Conservation (phyloP, 2,329 filamentous ascomycete genomes). For the Diaporthe sp. region DNA sequence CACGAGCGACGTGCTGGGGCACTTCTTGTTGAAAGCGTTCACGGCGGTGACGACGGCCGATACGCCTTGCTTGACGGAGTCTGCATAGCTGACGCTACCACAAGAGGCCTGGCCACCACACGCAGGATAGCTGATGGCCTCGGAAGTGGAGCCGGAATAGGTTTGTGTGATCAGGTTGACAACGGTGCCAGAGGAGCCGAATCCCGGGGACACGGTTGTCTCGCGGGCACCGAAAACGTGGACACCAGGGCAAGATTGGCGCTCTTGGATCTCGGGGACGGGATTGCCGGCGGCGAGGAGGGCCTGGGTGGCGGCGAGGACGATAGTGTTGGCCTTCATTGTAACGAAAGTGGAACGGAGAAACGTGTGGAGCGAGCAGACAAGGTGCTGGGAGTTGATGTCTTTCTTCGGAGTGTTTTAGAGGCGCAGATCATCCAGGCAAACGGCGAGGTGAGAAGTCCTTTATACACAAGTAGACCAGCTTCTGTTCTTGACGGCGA, state of each 20-base stretch:
- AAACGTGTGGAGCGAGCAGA: not conserved
- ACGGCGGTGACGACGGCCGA: constrained; percentile 66
- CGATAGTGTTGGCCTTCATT: constrained; percentile 35
- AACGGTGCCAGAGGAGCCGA: constrained; percentile 54
- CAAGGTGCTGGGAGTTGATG: not conserved
- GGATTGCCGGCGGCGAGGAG: constrained; percentile 35
- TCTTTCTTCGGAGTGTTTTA: not conserved
- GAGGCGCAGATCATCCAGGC: not conserved
- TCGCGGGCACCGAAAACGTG: constrained; percentile 64
- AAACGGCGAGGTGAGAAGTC: not conserved
- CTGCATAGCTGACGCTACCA: constrained; percentile 65
- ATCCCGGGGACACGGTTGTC: constrained; percentile 57
- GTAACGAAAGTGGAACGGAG: not conserved
- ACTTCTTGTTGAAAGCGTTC: constrained; percentile 63
- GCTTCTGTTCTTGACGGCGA: not conserved
- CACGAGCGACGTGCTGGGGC: constrained; percentile 67
- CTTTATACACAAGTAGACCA: constrained; percentile 7
- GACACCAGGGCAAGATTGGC: constrained; percentile 54
- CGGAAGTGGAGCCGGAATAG: constrained; percentile 56
- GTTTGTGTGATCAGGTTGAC: constrained; percentile 56
- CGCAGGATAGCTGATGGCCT: constrained; percentile 64
- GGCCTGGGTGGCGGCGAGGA: constrained; percentile 34
- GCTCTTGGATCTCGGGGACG: constrained; percentile 40
- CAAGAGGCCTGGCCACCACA: constrained; percentile 67
- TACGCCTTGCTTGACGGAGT: constrained; percentile 65